Percentiles rank a stretch among this genome's conserved stretches.
Evolutionary conservation across 345 rosid species (phyloP).

Genomic region (Erucastrum elatum): DNA sequence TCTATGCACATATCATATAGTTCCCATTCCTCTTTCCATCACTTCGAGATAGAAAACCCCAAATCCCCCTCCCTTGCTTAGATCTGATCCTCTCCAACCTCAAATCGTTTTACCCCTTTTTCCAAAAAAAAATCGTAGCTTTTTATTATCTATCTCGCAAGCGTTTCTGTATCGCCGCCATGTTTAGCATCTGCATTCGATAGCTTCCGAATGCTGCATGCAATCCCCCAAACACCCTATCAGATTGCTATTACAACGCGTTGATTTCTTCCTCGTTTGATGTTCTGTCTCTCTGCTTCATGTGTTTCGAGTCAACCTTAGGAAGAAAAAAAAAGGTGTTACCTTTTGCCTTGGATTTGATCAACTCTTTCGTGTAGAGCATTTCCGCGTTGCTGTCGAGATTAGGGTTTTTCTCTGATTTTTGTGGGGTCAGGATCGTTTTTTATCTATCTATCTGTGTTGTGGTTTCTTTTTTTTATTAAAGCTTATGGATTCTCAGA

Average conservation of each 20-base stretch:
- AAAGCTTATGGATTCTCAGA: conserved; percentile 54
- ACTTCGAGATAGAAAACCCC: conserved; percentile 11
- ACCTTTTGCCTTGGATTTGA: conserved; percentile 30
- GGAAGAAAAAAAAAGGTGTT: conserved; percentile 1
- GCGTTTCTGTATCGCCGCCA: not conserved
- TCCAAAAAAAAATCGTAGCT: not conserved
- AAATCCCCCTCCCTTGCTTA: not conserved
- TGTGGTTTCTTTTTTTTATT: not conserved
- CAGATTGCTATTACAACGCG: conserved; percentile 15
- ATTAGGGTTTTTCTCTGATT: conserved; percentile 37
- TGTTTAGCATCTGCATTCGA: conserved; percentile 30
- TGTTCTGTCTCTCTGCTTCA: conserved; percentile 24
- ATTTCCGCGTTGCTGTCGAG: not conserved
- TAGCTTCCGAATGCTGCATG: conserved; percentile 36
- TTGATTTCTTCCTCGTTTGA: conserved; percentile 18
- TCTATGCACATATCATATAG: conserved; percentile 15
- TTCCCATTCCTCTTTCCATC: conserved; percentile 15
- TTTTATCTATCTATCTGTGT: conserved; percentile 9
- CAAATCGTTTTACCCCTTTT: conserved; percentile 15
- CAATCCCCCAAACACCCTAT: conserved; percentile 29
- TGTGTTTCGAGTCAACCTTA: conserved; percentile 19
- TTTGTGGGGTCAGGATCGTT: not conserved
- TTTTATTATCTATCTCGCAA: conserved; percentile 7
- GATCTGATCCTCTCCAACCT: conserved; percentile 32
- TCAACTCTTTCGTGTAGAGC: conserved; percentile 22